Percentiles rank a stretch among this genome's conserved stretches.
These are phyloP conservation scores for Ophiostoma novo-ulmi DNA, from an alignment of 2,329 filamentous ascomycete genomes.

Conservation along the genomic window DNA sequence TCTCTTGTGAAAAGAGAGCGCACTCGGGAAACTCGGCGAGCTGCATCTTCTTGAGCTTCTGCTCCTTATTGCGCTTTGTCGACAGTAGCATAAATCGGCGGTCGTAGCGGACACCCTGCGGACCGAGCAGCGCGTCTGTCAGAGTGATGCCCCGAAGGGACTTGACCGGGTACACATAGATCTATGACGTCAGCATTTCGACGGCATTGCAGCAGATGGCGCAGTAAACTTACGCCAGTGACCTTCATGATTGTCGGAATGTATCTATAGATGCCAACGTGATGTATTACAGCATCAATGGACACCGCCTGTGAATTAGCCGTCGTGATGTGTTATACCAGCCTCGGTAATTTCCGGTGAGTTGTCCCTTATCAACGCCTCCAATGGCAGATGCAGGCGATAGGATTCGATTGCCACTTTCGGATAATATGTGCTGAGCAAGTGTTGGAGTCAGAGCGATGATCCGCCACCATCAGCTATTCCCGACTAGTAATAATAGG, in stretches of 20 bases:
- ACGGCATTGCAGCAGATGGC: background rate
- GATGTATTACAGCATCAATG: background rate
- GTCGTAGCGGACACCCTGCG: constrained; percentile 61
- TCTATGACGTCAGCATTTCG: constrained; percentile 36
- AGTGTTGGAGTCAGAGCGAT: background rate
- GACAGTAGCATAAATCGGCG: constrained; percentile 66
- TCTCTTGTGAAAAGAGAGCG: constrained; percentile 58
- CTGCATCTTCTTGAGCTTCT: constrained; percentile 53
- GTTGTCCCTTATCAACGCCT: background rate
- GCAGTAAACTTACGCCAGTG: constrained; percentile 13
- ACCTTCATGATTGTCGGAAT: constrained; percentile 17
- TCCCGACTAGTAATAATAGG: background rate
- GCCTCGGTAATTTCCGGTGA: background rate
- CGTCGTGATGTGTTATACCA: background rate
- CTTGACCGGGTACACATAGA: constrained; percentile 72
- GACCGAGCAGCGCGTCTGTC: constrained; percentile 47
- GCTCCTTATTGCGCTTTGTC: constrained; percentile 37
- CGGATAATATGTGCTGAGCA: background rate
- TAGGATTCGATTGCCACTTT: constrained; percentile 9
- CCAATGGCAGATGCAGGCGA: constrained; percentile 5
- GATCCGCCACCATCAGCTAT: background rate
- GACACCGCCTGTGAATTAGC: background rate
- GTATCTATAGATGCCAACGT: background rate
- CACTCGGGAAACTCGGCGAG: constrained; percentile 54
- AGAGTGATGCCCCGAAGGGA: constrained; percentile 60